Evolutionary conservation across 1,284 basidiomycete species (phyloP).

Genomic region (Austroboletus rostrupii): DNA sequence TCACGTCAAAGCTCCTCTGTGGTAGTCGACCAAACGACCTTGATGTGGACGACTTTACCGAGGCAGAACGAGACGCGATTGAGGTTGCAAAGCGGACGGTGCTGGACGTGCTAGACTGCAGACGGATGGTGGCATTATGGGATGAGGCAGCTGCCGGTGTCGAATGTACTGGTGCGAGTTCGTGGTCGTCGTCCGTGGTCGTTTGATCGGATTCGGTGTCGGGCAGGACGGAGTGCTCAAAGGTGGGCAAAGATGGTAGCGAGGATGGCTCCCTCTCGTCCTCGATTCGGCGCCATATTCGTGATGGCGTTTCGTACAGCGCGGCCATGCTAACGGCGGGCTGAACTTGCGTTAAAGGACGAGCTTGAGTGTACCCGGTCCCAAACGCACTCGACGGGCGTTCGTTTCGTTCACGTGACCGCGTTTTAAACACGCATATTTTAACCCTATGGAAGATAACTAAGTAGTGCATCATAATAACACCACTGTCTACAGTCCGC

Average conservation of each 20-base stretch:
- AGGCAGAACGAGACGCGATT: slow-evolving; percentile 51
- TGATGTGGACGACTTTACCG: slow-evolving; percentile 35
- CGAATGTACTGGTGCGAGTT: slow-evolving; percentile 52
- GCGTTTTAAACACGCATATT: slow-evolving; percentile 4
- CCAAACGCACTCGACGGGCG: slow-evolving; percentile 6
- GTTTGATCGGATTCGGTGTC: slow-evolving; percentile 29
- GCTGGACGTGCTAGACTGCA: slow-evolving; percentile 55
- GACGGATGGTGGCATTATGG: slow-evolving; percentile 41
- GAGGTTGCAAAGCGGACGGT: slow-evolving; percentile 72
- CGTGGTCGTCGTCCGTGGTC: slow-evolving; percentile 34
- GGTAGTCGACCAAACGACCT: slow-evolving; percentile 28
- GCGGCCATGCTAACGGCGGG: slow-evolving; percentile 23
- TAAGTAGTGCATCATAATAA: neutral
- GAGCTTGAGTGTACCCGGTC: neutral
- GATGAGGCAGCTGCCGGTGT: slow-evolving; percentile 52
- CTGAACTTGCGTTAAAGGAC: slow-evolving; percentile 1
- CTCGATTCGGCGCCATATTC: slow-evolving; percentile 76
- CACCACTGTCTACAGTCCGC: slow-evolving; percentile 5
- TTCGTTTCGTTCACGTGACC: slow-evolving; percentile 26
- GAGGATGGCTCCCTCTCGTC: slow-evolving; percentile 74
- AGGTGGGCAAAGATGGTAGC: slow-evolving; percentile 64
- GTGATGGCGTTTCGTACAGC: slow-evolving; percentile 71
- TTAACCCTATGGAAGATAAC: neutral
- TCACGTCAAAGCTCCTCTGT: slow-evolving; percentile 56
- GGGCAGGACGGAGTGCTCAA: slow-evolving; percentile 55